These are phyloP conservation scores for Chrysochromulina tobinii DNA, from an alignment of 78 protist species.

Conservation along the genomic window DNA sequence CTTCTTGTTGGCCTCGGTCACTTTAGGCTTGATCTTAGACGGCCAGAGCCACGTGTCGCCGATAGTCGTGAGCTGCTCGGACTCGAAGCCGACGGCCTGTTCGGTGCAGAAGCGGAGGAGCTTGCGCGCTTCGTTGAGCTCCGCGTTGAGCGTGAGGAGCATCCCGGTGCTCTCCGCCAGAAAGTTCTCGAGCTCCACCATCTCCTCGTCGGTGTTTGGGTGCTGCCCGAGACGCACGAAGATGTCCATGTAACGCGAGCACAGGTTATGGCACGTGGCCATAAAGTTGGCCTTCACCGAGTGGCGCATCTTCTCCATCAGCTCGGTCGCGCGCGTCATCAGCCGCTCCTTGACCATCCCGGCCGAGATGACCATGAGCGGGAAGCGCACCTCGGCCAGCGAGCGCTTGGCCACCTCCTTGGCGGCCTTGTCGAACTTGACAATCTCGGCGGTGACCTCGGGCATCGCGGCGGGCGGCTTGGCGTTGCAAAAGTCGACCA, in stretches of 20 bases:
- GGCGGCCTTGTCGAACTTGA: neutral
- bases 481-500: neutral
- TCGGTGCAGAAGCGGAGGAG: neutral
- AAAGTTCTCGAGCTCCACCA: neutral
- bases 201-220: neutral
- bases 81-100: neutral
- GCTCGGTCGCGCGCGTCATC: neutral
- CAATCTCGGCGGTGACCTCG: neutral
- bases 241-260: neutral
- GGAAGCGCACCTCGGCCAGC: neutral
- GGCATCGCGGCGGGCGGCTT: neutral
- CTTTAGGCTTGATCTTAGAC: neutral
- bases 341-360: neutral
- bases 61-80: neutral
- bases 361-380: neutral
- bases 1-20: neutral
- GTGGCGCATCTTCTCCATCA: neutral
- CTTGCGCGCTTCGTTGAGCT: neutral
- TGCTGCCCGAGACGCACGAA: neutral
- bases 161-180: neutral
- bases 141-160: neutral
- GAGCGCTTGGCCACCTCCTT: neutral
- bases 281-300: neutral
- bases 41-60: slow-evolving; percentile 6
- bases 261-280: neutral